Conservation (phyloP, 2,329 filamentous ascomycete species). For the Cordyceps tenuipes region DNA sequence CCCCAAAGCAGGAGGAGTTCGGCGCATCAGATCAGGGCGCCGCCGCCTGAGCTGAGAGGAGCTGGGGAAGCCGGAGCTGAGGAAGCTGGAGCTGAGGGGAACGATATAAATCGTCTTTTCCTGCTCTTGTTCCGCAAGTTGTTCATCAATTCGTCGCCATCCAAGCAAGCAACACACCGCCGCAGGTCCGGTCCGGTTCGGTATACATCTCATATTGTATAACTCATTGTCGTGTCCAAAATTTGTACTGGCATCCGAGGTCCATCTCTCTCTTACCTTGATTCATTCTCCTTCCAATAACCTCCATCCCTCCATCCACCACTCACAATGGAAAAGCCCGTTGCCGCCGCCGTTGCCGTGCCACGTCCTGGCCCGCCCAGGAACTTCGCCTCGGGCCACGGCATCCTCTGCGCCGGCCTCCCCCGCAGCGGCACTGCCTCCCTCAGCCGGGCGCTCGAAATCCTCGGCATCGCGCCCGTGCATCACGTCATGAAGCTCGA, state of each 20-base stretch:
- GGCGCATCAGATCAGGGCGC: background rate
- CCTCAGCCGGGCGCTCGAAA: conserved; percentile 5
- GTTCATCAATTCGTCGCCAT: background rate
- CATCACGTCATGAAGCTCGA: conserved; percentile 10
- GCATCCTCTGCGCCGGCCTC: conserved; percentile 11
- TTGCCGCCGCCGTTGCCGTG: too few species aligned
- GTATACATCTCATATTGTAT: background rate
- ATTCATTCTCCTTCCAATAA: background rate
- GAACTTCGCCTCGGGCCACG: conserved; percentile 10
- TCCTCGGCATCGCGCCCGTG: conserved; percentile 7
- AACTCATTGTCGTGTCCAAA: background rate
- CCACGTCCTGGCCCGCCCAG: background rate
- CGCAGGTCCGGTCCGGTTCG: background rate
- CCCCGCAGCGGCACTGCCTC: conserved; percentile 11
- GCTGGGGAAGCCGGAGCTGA: background rate
- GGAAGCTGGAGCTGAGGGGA: background rate
- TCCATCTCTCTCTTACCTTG: background rate
- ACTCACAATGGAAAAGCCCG: background rate
- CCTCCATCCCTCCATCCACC: background rate
- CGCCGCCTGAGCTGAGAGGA: background rate
- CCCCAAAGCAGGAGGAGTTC: background rate
- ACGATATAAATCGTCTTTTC: background rate
- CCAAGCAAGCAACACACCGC: background rate
- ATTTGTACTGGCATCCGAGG: background rate
- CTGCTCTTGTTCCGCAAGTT: background rate